Evolutionary conservation across 2,329 filamentous ascomycete species (phyloP).

Genomic region (Zopfia rhizophila): DNA sequence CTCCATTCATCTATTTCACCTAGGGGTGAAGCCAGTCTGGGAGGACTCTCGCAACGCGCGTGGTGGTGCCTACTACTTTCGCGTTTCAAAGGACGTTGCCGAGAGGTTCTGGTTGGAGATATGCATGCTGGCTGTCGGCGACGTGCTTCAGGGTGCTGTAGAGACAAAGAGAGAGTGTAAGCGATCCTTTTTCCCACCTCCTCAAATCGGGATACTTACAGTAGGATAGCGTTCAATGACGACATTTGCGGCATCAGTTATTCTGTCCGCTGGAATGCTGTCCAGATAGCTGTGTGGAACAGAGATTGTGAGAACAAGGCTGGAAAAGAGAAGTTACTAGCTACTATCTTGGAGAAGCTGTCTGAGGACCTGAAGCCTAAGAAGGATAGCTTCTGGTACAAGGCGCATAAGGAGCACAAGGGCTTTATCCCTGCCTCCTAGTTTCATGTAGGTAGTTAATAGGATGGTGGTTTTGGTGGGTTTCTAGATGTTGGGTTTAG

Average conservation of each 20-base stretch:
- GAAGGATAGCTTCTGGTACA: constrained; percentile 78
- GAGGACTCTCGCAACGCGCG: constrained; percentile 87
- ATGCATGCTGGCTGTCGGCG: constrained; percentile 83
- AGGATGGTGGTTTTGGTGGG: no score
- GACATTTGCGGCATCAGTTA: constrained; percentile 88
- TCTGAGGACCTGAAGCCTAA: constrained; percentile 78
- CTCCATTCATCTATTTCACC: constrained; percentile 80
- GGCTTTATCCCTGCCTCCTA: no score
- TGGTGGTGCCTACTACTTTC: constrained; percentile 93
- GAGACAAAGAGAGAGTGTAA: constrained; percentile 69
- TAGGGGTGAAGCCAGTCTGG: constrained; percentile 83
- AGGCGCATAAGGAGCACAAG: constrained; percentile 87
- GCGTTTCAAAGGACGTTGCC: constrained; percentile 78
- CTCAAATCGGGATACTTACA: constrained; percentile 1
- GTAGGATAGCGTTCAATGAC: constrained; percentile 73
- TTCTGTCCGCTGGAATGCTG: constrained; percentile 87
- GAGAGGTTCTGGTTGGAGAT: constrained; percentile 84
- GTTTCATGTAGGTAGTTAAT: no score
- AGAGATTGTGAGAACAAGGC: constrained; percentile 83
- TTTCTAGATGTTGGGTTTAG: no score
- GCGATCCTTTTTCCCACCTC: constrained; percentile 34
- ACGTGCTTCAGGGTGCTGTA: constrained; percentile 78
- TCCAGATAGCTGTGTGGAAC: constrained; percentile 93
- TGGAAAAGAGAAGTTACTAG: constrained; percentile 79
- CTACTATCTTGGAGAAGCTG: constrained; percentile 77